Evolutionary conservation across 1,284 basidiomycete species (phyloP).

Genomic region (Pseudozyma flocculosa): DNA sequence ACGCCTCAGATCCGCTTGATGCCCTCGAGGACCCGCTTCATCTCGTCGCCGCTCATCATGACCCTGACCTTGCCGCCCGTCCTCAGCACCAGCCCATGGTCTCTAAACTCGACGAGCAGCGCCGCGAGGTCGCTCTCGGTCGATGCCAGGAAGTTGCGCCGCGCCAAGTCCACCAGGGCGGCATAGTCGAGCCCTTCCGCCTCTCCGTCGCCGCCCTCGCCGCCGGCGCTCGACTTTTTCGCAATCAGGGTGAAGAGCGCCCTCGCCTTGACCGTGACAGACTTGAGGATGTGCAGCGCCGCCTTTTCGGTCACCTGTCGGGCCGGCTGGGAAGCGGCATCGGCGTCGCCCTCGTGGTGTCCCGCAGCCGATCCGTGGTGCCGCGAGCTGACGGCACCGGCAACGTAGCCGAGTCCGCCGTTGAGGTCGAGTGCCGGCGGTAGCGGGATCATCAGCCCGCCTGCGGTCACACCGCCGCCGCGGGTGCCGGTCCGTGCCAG

Average conservation of each 20-base stretch:
- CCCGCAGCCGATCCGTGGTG: no score
- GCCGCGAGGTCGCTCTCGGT: constrained; percentile 33
- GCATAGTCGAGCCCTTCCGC: constrained; percentile 20
- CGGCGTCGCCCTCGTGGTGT: no score
- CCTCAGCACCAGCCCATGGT: constrained; percentile 30
- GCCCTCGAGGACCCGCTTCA: neutral
- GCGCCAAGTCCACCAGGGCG: constrained; percentile 28
- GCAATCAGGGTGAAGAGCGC: constrained; percentile 41
- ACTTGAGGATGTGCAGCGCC: constrained; percentile 42
- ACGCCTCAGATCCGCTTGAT: neutral
- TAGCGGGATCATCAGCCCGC: constrained; percentile 12
- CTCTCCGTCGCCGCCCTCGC: neutral
- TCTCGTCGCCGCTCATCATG: neutral
- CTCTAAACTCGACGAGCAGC: constrained; percentile 44
- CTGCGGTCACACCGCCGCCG: no score
- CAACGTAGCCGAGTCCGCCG: constrained; percentile 4
- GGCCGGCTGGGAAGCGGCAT: no score
- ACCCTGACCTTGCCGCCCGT: neutral
- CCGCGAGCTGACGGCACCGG: neutral
- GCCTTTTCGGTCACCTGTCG: constrained; percentile 10
- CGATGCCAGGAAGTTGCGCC: constrained; percentile 31
- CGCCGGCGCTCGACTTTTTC: constrained; percentile 5
- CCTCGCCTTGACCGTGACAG: constrained; percentile 37
- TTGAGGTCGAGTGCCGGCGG: constrained; percentile 19
- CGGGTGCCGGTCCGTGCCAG: constrained; percentile 8